Evolutionary conservation across 1,284 basidiomycete genomes (phyloP).

Genomic region (Sporisorium exsertum): DNA sequence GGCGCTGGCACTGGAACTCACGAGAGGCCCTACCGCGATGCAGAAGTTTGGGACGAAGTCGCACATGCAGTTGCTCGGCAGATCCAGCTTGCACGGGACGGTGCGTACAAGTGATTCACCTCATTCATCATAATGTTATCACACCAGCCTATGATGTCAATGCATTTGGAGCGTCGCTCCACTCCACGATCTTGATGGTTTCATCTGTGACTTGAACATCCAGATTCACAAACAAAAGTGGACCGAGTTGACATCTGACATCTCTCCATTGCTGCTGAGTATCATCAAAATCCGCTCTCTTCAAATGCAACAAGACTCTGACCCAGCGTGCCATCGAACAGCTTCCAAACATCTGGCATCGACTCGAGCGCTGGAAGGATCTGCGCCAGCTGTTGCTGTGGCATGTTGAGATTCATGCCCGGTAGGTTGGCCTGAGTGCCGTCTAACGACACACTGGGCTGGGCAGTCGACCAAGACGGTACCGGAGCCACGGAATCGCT

Average conservation of each 20-base stretch:
- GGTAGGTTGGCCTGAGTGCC: conserved; percentile 19
- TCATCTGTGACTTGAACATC: not conserved
- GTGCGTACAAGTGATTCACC: conserved; percentile 10
- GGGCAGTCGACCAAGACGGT: conserved; percentile 7
- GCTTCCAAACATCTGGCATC: conserved; percentile 57
- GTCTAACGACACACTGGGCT: conserved; percentile 11
- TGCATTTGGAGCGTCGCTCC: not conserved
- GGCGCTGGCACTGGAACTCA: conserved; percentile 29
- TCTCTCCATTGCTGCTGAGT: not conserved
- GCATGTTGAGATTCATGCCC: conserved; percentile 45
- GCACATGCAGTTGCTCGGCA: conserved; percentile 37
- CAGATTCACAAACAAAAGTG: not conserved
- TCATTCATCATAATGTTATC: not conserved
- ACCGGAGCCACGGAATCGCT: conserved; percentile 12
- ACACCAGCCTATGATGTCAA: not conserved
- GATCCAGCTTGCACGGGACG: conserved; percentile 22
- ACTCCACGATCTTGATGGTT: not conserved
- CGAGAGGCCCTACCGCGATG: conserved; percentile 58
- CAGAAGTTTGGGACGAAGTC: conserved; percentile 63
- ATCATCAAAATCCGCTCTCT: conserved; percentile 41
- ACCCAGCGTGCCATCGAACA: conserved; percentile 54
- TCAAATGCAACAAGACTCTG: conserved; percentile 47
- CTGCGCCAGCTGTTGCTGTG: conserved; percentile 46
- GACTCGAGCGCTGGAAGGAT: conserved; percentile 49
- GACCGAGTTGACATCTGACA: not conserved